Percentiles rank a stretch among this genome's conserved stretches.
Conservation (phyloP, 768 basidiomycete genomes). For the Russula earlei region DNA sequence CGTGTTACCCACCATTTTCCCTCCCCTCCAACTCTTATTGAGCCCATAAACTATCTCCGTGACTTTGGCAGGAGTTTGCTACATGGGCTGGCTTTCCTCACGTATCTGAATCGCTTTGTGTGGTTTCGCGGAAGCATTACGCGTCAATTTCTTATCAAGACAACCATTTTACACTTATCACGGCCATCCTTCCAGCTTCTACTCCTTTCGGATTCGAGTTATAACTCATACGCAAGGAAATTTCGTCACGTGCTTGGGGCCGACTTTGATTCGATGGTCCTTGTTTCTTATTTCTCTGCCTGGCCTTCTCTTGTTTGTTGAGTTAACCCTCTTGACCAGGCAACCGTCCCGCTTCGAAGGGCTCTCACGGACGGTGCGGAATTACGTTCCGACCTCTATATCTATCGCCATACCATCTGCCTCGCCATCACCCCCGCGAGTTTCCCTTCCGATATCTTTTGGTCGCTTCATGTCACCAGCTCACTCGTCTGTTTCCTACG, state of each 20-base stretch:
- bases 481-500: slow-evolving; percentile 14
- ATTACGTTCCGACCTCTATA: slow-evolving; percentile 45
- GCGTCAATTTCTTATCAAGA: not conserved
- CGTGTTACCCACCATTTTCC: not conserved
- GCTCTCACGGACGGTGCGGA: slow-evolving; percentile 44
- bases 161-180: not conserved
- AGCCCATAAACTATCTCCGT: not conserved
- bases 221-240: not conserved
- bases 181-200: not conserved
- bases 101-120: no score
- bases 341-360: slow-evolving; percentile 42
- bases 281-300: not conserved
- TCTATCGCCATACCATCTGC: slow-evolving; percentile 42
- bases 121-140: not conserved
- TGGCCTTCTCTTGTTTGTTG: not conserved
- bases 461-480: slow-evolving; percentile 34
- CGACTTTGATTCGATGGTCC: not conserved
- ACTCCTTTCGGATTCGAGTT: not conserved
- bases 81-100: not conserved
- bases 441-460: slow-evolving; percentile 41
- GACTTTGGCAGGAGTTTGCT: no score
- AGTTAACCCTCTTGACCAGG: slow-evolving; percentile 24
- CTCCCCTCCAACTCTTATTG: not conserved
- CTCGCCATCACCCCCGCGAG: slow-evolving; percentile 38
- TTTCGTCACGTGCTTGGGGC: not conserved